A percentile compares a stretch with the other conserved stretches of the same genome.
Conservation (phyloP, 805 yeast genomes). For the Kazachstania kunashirensis region DNA sequence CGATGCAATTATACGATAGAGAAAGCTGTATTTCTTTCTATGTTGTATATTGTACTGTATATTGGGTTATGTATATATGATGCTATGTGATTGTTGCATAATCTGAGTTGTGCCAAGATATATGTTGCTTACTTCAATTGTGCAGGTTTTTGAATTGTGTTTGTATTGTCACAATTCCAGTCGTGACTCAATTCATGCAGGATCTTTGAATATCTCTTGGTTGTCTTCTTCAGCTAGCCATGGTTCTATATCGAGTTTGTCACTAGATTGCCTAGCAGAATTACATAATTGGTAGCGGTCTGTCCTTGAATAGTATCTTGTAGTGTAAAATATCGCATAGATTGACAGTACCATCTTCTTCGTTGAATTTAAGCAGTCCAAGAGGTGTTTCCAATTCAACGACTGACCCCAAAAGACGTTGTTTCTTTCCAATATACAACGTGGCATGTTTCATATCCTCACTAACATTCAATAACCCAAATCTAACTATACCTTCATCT, state of each 20-base stretch:
- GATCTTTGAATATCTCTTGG: too few species aligned
- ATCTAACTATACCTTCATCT: conserved; percentile 15
- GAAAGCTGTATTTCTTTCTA: too few species aligned
- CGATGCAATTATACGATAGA: too few species aligned
- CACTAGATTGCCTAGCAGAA: conserved; percentile 4
- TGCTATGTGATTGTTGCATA: too few species aligned
- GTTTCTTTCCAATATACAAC: conserved; percentile 57
- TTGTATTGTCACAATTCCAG: too few species aligned
- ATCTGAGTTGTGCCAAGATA: too few species aligned
- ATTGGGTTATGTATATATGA: too few species aligned
- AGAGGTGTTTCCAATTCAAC: conserved; percentile 54
- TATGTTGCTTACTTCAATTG: too few species aligned
- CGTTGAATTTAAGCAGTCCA: conserved; percentile 44
- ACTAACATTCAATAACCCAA: conserved; percentile 20
- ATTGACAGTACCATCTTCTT: conserved; percentile 31
- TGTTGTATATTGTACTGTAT: too few species aligned
- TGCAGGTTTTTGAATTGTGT: too few species aligned
- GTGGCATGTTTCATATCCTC: conserved; percentile 36
- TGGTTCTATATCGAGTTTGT: neutral
- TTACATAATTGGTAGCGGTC: conserved; percentile 75
- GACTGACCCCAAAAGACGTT: conserved; percentile 54
- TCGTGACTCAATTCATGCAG: too few species aligned
- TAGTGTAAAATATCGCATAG: conserved; percentile 50
- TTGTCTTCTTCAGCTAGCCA: neutral
- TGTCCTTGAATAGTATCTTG: conserved; percentile 51